Evolutionary conservation across 2,329 filamentous ascomycete species (phyloP).

Genomic region (Nakataea oryzae): DNA sequence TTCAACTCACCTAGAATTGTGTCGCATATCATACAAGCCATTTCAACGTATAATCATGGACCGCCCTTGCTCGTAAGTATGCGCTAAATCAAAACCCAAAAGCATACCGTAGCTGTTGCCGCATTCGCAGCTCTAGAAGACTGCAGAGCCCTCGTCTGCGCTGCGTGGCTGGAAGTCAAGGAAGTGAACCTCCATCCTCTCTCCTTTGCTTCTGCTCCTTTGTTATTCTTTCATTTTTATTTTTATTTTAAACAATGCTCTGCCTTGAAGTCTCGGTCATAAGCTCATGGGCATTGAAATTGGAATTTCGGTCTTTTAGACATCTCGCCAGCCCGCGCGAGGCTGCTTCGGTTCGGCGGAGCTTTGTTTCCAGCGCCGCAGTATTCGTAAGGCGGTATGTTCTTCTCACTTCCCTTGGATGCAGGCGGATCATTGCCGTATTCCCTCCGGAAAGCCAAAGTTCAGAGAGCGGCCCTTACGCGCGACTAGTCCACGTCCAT

Average conservation of each 20-base stretch:
- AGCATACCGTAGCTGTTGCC: constrained; percentile 58
- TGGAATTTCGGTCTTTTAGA: not conserved
- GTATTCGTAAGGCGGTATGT: constrained; percentile 70
- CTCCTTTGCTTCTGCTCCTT: too few species aligned
- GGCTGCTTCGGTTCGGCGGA: constrained; percentile 22
- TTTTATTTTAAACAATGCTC: constrained; percentile 64
- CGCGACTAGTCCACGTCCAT: not conserved
- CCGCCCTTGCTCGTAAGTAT: too few species aligned
- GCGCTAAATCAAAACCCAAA: constrained; percentile 16
- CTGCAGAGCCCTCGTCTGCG: constrained; percentile 89
- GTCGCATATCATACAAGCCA: not conserved
- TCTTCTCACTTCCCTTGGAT: constrained; percentile 66
- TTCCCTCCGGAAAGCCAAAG: constrained; percentile 83
- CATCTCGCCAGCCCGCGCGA: not conserved
- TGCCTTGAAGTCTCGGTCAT: constrained; percentile 59
- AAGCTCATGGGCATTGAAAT: constrained; percentile 44
- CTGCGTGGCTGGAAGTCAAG: constrained; percentile 77
- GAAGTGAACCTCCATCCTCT: constrained; percentile 71
- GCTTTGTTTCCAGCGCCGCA: constrained; percentile 81
- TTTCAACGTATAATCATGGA: not conserved
- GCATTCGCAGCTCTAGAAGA: constrained; percentile 85
- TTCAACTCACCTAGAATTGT: constrained; percentile 36
- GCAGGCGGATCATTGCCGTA: constrained; percentile 85
- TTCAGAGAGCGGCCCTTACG: constrained; percentile 74
- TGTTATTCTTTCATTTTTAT: too few species aligned